Evolutionary conservation across 805 yeast genomes (phyloP).

Genomic region (Ogataea ganodermae): DNA sequence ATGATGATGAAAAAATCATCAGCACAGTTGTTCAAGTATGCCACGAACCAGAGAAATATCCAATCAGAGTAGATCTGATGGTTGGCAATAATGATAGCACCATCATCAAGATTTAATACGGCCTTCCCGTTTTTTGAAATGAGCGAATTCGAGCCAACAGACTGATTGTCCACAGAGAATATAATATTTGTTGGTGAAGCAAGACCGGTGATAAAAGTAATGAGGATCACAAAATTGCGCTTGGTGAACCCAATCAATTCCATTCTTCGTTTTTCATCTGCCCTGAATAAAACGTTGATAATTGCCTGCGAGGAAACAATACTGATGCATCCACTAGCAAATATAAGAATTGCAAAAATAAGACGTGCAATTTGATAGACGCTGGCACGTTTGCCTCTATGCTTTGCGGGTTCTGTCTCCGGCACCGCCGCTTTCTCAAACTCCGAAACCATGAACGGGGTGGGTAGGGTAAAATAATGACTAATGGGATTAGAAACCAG

Average conservation of each 20-base stretch:
- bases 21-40: slow-evolving; percentile 66
- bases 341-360: slow-evolving; percentile 26
- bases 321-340: slow-evolving; percentile 42
- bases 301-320: slow-evolving; percentile 50
- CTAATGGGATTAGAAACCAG: no score
- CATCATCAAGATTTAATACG: slow-evolving; percentile 25
- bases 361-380: slow-evolving; percentile 30
- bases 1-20: slow-evolving; percentile 71
- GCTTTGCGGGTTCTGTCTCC: background rate
- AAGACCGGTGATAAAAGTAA: slow-evolving; percentile 51
- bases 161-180: slow-evolving; percentile 41
- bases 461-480: background rate
- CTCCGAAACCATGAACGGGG: background rate
- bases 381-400: slow-evolving; percentile 20
- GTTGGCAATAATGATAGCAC: slow-evolving; percentile 67
- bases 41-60: slow-evolving; percentile 86
- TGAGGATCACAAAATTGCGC: slow-evolving; percentile 53
- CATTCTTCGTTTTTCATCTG: slow-evolving; percentile 39
- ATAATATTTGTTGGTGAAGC: slow-evolving; percentile 55
- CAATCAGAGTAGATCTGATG: slow-evolving; percentile 96
- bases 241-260: slow-evolving; percentile 56
- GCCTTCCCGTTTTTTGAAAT: slow-evolving; percentile 12
- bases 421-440: background rate
- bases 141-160: slow-evolving; percentile 11
- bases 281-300: slow-evolving; percentile 35